Evolutionary conservation across 2,329 filamentous ascomycete species (phyloP), one percentile per base, ranked within the genome.

Genomic region (Sphaerulina populicola): DNA sequence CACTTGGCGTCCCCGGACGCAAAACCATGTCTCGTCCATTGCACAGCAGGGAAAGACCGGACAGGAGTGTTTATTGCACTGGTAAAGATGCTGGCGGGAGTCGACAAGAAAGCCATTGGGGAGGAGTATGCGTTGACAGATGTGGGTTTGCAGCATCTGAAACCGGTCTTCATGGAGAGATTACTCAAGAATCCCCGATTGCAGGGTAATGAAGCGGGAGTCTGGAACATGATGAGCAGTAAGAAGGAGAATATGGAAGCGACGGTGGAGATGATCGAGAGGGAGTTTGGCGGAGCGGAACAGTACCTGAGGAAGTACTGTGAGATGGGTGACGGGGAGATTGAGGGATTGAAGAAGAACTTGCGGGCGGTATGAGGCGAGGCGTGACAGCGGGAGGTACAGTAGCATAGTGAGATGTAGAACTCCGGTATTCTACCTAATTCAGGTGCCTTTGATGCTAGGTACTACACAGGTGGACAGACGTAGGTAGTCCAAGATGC

Each of bases 31-130:
- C 71, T 88, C 6, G 71, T 88, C 6, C 85, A 90, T 63, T 89
- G 86, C 66, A 86, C 84, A 0, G 84, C 83, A 0, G 86, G 86
- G 10, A 90, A 90, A 68, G 86, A 90, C 65, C 75, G 86, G 39
- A 89, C 86, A 0, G 86, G 86, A 2, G 75, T 89, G 4, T 69
- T 88, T 40, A 78, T 80, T 44, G 85, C 83, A 2, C 60, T 90
- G 37, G 64, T 89, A 7, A 72, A 88, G 36, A 69, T 77, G 23
- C 72, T 88, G 27, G 80, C 80, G 7, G 81, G 81, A 3, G 80
- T 86, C 0, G 67, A 73, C 1, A 75, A 81, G 56, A 71, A 77
- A 31, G 64, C 68, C 3, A 75, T 86, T n/a, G 83, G 82, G 0
- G 67, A 75, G 8, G 86, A 90, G 65, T 90, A 89, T 64, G 71